A percentile compares a stretch with the other conserved stretches of the same genome.
These are phyloP conservation scores for Plenodomus biglobosus DNA, from an alignment of 2,329 filamentous ascomycete genomes.

Conservation along the genomic window DNA sequence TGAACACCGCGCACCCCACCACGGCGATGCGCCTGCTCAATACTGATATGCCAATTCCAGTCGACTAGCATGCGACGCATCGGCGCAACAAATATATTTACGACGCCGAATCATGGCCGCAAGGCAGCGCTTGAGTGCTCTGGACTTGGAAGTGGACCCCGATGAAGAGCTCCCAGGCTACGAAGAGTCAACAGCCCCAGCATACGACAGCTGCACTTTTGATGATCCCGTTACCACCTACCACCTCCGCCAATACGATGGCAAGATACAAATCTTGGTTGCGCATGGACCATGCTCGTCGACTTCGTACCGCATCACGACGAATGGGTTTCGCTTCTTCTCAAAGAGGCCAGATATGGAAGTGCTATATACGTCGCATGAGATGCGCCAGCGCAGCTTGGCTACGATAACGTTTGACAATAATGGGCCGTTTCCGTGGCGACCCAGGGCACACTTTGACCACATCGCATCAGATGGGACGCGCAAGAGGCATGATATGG, in stretches of 20 bases:
- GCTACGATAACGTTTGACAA: conserved; percentile 32
- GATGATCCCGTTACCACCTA: conserved; percentile 23
- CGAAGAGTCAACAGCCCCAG: conserved; percentile 24
- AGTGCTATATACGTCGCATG: conserved; percentile 22
- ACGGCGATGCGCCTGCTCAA: conserved; percentile 3
- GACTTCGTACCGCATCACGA: conserved; percentile 31
- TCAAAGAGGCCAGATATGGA: conserved; percentile 41
- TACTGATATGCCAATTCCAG: conserved; percentile 16
- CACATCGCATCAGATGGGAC: conserved; percentile 13
- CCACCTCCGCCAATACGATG: conserved; percentile 27
- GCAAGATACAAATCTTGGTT: conserved; percentile 29
- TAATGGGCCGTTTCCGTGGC: conserved; percentile 36
- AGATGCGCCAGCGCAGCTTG: conserved; percentile 24
- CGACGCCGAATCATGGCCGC: conserved; percentile 17
- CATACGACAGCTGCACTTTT: conserved; percentile 17
- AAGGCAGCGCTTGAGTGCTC: conserved; percentile 15
- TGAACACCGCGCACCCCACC: conserved; percentile 2
- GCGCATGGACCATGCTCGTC: conserved; percentile 15
- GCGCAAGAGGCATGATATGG: conserved; percentile 25
- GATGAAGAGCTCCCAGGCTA: conserved; percentile 35
- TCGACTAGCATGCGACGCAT: conserved; percentile 10
- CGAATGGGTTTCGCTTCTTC: conserved; percentile 29
- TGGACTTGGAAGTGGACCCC: conserved; percentile 16
- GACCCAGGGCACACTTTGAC: conserved; percentile 33
- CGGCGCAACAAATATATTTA: not conserved